A percentile compares a stretch with the other conserved stretches of the same genome.
phyloP scores from a whole-genome alignment of 2,329 filamentous ascomycete genomes.

The Lasiodiplodia sp. region DNA sequence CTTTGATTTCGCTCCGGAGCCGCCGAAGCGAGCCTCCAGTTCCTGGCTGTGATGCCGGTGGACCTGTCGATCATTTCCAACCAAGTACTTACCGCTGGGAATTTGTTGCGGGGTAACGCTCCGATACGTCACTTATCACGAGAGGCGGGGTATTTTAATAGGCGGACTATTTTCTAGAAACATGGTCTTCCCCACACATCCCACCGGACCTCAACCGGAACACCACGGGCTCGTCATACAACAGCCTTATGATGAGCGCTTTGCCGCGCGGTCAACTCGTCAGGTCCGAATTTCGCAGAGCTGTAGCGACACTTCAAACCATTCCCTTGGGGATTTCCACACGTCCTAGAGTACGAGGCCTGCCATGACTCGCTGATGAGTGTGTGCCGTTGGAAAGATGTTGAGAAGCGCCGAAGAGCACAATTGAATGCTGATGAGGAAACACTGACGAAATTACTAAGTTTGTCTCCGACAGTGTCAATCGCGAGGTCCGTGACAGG shows the following conservation, averaged over 20 bases:
- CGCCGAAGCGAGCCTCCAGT: background rate
- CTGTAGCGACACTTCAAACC: too few relatives aligned
- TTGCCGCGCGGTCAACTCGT: background rate
- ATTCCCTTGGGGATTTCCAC: too few relatives aligned
- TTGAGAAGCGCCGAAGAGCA: too few relatives aligned
- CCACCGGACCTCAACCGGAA: background rate
- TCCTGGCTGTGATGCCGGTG: slow-evolving; percentile 8
- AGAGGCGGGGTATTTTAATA: slow-evolving; percentile 4
- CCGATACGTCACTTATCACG: background rate
- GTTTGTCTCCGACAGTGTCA: too few relatives aligned
- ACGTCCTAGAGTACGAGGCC: too few relatives aligned
- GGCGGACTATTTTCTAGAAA: background rate
- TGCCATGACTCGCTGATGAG: too few relatives aligned
- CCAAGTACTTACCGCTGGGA: background rate
- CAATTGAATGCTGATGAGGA: too few relatives aligned
- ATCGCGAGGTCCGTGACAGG: too few relatives aligned
- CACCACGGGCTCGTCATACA: background rate
- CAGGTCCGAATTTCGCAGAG: too few relatives aligned
- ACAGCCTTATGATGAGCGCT: background rate
- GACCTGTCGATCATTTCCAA: background rate
- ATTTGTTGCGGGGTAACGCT: slow-evolving; percentile 10
- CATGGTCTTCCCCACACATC: background rate
- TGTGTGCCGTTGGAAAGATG: too few relatives aligned
- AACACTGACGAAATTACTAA: too few relatives aligned
- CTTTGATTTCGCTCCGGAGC: background rate